These are phyloP conservation scores for Penicillium palitans DNA, from an alignment of 2,329 filamentous ascomycete species.

Conservation along the genomic window DNA sequence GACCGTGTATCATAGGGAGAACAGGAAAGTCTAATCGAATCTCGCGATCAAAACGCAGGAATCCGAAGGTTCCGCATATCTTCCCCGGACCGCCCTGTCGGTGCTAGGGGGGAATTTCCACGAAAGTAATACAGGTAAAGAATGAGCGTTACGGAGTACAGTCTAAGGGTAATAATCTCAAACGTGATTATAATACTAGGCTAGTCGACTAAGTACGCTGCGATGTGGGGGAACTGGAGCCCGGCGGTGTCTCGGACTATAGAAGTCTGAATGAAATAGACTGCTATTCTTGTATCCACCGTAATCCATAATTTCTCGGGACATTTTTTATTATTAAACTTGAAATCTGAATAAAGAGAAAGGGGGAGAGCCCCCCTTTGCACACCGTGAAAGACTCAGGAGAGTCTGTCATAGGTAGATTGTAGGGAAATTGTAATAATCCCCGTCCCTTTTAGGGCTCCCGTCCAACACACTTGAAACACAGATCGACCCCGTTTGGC, in stretches of 20 bases:
- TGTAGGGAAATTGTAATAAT: background rate
- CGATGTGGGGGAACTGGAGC: constrained; percentile 27
- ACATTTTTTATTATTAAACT: background rate
- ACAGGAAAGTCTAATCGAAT: constrained; percentile 14
- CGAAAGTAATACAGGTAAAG: constrained; percentile 14
- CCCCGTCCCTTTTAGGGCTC: constrained; percentile 9
- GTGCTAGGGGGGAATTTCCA: constrained; percentile 23
- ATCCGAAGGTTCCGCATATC: constrained; percentile 30
- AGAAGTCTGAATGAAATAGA: constrained; percentile 26
- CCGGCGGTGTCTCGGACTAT: constrained; percentile 22
- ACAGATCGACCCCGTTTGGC: constrained; percentile 25
- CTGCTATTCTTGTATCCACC: constrained; percentile 19
- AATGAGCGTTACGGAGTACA: constrained; percentile 9
- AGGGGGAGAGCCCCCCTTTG: constrained; percentile 2
- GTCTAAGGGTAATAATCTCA: background rate
- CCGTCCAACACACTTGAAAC: constrained; percentile 25
- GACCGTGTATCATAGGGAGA: constrained; percentile 20
- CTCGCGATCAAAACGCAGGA: constrained; percentile 25
- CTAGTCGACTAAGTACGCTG: background rate
- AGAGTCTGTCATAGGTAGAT: constrained; percentile 6
- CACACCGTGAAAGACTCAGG: background rate
- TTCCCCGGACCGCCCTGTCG: constrained; percentile 31
- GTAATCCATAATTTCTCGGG: constrained; percentile 16
- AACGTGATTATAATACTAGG: background rate
- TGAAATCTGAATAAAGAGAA: background rate